Percentiles rank a stretch among this genome's conserved stretches.
These are phyloP conservation scores for Leccinum boreale DNA, from an alignment of 768 basidiomycete genomes.

Conservation along the genomic window DNA sequence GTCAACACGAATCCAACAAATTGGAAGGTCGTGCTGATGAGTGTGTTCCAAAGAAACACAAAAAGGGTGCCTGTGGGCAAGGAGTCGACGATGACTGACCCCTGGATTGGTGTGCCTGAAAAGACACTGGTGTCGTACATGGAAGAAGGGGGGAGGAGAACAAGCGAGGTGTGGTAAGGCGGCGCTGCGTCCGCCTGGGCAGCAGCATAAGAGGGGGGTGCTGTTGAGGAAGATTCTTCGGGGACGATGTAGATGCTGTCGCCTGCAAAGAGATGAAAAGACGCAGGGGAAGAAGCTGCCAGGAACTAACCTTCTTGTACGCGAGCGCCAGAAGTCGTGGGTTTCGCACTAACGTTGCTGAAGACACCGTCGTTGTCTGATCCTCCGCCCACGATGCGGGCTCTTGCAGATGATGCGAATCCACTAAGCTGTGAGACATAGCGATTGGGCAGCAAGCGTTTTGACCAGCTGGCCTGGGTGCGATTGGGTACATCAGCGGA, in stretches of 20 bases:
- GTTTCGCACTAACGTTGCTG: conserved; percentile 91
- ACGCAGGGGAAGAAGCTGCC: background rate
- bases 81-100: conserved; percentile 88
- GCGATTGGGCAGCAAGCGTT: conserved; percentile 59
- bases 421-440: conserved; percentile 45
- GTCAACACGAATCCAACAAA: conserved; percentile 92
- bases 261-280: conserved; percentile 37
- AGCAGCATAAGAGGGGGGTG: conserved; percentile 87
- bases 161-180: conserved; percentile 95
- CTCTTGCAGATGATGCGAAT: conserved; percentile 34
- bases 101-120: conserved; percentile 35
- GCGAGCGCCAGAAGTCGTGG: conserved; percentile 49
- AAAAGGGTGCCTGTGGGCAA: conserved; percentile 82
- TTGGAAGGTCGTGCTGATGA: conserved; percentile 95
- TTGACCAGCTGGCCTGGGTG: conserved; percentile 46
- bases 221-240: conserved; percentile 78
- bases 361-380: conserved; percentile 88
- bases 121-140: conserved; percentile 42
- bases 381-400: conserved; percentile 55
- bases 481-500: conserved; percentile 30
- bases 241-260: conserved; percentile 75
- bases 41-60: conserved; percentile 87
- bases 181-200: conserved; percentile 96
- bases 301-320: conserved; percentile 50
- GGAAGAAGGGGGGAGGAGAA: conserved; percentile 68